Evolutionary conservation across 176 grass and related monocot genomes (phyloP).

Genomic region (Oryza australiensis): DNA sequence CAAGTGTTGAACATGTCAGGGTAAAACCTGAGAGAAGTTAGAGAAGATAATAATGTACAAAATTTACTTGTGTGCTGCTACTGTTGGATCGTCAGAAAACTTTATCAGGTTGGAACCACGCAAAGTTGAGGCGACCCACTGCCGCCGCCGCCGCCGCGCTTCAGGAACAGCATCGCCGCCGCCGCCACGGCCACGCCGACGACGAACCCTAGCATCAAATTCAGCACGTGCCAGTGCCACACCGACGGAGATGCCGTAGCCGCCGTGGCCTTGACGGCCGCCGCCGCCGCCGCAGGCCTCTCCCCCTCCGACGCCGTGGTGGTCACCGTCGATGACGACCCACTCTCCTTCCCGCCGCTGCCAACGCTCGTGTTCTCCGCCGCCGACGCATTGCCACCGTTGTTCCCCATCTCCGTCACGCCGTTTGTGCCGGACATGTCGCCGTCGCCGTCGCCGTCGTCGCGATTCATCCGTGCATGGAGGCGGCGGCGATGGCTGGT

Average conservation of each 20-base stretch:
- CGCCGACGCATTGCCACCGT: not conserved
- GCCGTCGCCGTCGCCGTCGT: not conserved
- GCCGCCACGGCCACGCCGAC: not conserved
- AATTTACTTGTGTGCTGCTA: not conserved
- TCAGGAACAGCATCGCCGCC: not conserved
- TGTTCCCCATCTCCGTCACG: too few species aligned
- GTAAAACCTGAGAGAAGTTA: not conserved
- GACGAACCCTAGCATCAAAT: slow-evolving; percentile 42
- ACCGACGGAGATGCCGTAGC: not conserved
- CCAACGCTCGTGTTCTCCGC: not conserved
- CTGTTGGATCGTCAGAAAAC: not conserved
- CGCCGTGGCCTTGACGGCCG: not conserved
- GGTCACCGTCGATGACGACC: not conserved
- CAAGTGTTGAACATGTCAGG: not conserved
- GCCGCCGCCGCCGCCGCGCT: not conserved
- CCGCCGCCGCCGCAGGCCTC: too few species aligned
- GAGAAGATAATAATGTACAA: not conserved
- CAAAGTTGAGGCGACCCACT: not conserved
- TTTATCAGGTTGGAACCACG: slow-evolving; percentile 39
- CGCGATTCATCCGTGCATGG: not conserved
- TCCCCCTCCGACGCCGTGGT: not conserved
- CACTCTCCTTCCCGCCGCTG: not conserved
- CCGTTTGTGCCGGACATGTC: too few species aligned
- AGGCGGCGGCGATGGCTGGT: too few species aligned
- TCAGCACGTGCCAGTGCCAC: not conserved